Evolutionary conservation across 2,329 filamentous ascomycete genomes (phyloP).

Genomic region (Hymenoscyphus repandus): DNA sequence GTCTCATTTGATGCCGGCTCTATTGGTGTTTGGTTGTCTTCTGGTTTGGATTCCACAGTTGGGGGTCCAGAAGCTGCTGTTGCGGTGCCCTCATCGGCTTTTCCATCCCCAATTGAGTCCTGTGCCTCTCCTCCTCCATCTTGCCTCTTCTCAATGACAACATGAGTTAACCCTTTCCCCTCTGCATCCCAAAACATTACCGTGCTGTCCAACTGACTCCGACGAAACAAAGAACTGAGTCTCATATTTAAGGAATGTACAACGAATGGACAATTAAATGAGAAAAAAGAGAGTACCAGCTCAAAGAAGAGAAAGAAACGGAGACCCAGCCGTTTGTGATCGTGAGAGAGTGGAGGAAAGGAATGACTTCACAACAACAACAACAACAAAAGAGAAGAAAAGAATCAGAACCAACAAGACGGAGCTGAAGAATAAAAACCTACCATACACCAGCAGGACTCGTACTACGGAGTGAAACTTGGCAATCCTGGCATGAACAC

Average conservation of each 20-base stretch:
- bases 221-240: neutral
- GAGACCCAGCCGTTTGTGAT: slow-evolving; percentile 2
- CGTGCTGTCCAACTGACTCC: neutral
- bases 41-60: no score
- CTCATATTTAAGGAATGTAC: slow-evolving; percentile 3
- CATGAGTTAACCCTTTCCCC: no score
- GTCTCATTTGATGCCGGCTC: no score
- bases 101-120: no score
- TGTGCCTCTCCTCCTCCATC: no score
- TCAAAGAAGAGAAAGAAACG: slow-evolving; percentile 2
- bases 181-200: neutral
- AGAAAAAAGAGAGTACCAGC: slow-evolving; percentile 7
- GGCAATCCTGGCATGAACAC: neutral
- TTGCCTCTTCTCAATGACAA: no score
- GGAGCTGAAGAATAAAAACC: neutral
- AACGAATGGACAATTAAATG: neutral
- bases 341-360: neutral
- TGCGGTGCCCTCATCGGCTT: no score
- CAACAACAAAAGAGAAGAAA: neutral
- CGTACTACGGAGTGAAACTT: neutral
- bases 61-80: no score
- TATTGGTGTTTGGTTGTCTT: no score
- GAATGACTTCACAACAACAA: neutral
- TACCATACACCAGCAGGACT: no score
- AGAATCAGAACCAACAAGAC: neutral